Conservation (phyloP, 208 protist genomes). For the Tritrichomonas foetus region DNA sequence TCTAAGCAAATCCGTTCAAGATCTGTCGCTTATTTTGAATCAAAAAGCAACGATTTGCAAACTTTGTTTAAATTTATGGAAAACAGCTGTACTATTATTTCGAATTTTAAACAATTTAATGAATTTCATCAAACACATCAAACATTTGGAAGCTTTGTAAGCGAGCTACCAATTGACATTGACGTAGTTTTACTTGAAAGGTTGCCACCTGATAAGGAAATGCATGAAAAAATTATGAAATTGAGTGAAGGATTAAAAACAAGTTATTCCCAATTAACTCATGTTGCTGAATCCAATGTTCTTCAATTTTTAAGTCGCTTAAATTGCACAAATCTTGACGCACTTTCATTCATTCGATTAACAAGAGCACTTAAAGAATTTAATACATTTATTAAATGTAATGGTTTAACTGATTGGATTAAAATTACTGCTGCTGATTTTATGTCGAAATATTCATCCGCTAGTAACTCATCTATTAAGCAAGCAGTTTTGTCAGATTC, state of each 20-base stretch:
- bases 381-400: neutral
- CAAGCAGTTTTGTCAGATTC: neutral
- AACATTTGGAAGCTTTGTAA: neutral
- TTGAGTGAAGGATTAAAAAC: neutral
- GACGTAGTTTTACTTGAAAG: neutral
- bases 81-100: neutral
- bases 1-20: neutral
- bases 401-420: neutral
- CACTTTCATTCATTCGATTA: neutral
- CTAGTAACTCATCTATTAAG: neutral
- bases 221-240: neutral
- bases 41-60: neutral
- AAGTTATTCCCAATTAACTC: neutral
- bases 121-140: neutral
- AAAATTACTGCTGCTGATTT: neutral
- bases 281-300: neutral
- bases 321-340: neutral
- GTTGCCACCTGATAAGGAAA: neutral
- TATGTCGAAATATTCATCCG: neutral
- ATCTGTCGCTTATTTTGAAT: neutral
- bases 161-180: neutral
- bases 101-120: neutral
- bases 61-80: constrained; percentile 37
- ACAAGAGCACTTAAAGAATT: neutral
- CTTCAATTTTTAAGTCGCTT: constrained; percentile 5